These are phyloP conservation scores for Nadsonia starkeyi-henricii DNA, from an alignment of 1,139 yeast genomes.

Conservation along the genomic window DNA sequence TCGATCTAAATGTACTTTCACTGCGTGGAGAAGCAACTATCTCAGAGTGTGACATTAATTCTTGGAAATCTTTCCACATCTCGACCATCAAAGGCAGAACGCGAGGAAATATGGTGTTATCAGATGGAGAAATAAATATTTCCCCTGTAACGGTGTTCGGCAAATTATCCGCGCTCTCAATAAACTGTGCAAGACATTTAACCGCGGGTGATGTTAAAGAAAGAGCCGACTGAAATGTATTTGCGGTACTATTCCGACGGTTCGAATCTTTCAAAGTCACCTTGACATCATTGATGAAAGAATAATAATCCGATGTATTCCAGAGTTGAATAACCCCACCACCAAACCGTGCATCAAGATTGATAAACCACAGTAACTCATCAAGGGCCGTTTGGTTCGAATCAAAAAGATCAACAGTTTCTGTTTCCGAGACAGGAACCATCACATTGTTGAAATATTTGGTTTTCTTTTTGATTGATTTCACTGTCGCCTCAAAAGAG, in stretches of 20 bases:
- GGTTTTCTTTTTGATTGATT: slow-evolving; percentile 16
- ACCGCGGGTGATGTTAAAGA: slow-evolving; percentile 69
- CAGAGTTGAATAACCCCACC: background rate
- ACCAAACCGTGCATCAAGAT: background rate
- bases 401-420: background rate
- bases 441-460: slow-evolving; percentile 9
- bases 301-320: background rate
- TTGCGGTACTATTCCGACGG: background rate
- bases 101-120: slow-evolving; percentile 51
- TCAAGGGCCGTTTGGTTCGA: background rate
- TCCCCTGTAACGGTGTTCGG: slow-evolving; percentile 20
- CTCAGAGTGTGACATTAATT: background rate
- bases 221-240: slow-evolving; percentile 33
- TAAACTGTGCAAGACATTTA: slow-evolving; percentile 16
- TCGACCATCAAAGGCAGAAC: slow-evolving; percentile 71
- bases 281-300: too few relatives aligned
- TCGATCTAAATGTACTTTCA: background rate
- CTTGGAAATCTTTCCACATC: slow-evolving; percentile 23
- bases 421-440: background rate
- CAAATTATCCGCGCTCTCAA: background rate
- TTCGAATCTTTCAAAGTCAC: background rate
- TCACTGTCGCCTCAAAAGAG: slow-evolving; percentile 17
- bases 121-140: slow-evolving; percentile 54
- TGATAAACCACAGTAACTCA: background rate
- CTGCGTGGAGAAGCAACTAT: background rate